These are phyloP conservation scores for Eucalyptus regnans DNA, from an alignment of 345 rosid species.

Conservation along the genomic window DNA sequence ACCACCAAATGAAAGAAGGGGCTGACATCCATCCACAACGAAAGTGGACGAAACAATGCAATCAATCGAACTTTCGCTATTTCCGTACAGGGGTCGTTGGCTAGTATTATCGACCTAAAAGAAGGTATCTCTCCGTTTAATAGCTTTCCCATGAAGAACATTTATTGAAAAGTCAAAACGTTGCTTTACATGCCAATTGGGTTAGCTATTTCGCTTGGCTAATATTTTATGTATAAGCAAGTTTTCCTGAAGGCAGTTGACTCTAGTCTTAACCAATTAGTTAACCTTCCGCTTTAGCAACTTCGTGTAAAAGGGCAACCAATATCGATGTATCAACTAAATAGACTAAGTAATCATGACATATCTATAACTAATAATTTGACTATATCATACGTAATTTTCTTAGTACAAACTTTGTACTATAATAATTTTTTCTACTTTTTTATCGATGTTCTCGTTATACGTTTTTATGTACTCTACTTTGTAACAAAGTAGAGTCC, in stretches of 20 bases:
- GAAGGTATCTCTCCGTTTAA: not conserved
- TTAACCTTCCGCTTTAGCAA: not conserved
- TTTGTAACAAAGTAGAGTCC: not conserved
- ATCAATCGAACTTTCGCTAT: not conserved
- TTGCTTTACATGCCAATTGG: not conserved
- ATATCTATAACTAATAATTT: not conserved
- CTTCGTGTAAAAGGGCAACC: not conserved
- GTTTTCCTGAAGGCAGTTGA: too few relatives aligned
- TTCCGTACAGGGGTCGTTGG: not conserved
- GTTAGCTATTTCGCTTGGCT: not conserved
- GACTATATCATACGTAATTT: not conserved
- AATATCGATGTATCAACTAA: not conserved
- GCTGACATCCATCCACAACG: not conserved
- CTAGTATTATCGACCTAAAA: not conserved
- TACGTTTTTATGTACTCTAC: too few relatives aligned
- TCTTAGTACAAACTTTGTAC: not conserved
- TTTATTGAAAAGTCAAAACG: not conserved
- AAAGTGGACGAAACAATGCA: not conserved
- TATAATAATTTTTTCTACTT: too few relatives aligned
- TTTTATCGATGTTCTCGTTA: too few relatives aligned
- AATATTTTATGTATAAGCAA: too few relatives aligned
- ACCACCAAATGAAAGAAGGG: not conserved
- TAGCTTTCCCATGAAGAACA: not conserved
- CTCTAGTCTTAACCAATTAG: too few relatives aligned
- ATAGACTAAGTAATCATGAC: not conserved